phyloP scores from a whole-genome alignment of 192 early-diverging fungal genomes.

The Entomortierella parvispora region DNA sequence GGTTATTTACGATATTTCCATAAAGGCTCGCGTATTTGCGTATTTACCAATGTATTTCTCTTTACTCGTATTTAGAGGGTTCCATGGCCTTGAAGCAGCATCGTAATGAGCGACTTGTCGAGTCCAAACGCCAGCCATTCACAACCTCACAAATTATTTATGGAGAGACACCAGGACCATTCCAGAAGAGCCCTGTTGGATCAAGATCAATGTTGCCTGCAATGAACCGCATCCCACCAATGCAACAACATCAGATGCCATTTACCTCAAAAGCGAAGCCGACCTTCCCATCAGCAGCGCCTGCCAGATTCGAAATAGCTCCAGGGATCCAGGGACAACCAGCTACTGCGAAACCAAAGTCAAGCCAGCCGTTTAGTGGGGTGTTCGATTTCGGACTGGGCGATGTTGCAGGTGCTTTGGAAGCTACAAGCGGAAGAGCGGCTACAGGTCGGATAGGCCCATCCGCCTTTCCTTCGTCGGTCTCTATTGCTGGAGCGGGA shows the following conservation, averaged over 20 bases:
- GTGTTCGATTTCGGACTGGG: conserved; percentile 10
- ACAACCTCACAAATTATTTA: conserved; percentile 19
- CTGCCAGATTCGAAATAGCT: background rate
- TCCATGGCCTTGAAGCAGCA: conserved; percentile 24
- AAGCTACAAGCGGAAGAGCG: background rate
- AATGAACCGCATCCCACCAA: background rate
- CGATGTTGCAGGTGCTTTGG: background rate
- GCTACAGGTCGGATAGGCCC: background rate
- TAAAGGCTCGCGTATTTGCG: background rate
- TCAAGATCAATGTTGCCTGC: background rate
- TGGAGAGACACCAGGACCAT: conserved; percentile 28
- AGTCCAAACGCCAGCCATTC: conserved; percentile 27
- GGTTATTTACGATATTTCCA: background rate
- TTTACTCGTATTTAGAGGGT: conserved; percentile 5
- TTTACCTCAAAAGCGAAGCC: too few relatives aligned
- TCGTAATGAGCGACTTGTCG: conserved; percentile 29
- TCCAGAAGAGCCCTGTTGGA: background rate
- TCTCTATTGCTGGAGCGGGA: too few relatives aligned
- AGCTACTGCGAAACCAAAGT: background rate
- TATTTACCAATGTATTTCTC: background rate
- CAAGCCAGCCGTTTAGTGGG: background rate
- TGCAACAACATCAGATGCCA: background rate
- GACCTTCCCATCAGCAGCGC: background rate
- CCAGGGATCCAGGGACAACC: background rate
- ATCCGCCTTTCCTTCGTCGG: background rate